Evolutionary conservation across 2,329 filamentous ascomycete genomes (phyloP), one percentile per base, ranked within the genome.

Genomic region (Cladophialophora carrionii): DNA sequence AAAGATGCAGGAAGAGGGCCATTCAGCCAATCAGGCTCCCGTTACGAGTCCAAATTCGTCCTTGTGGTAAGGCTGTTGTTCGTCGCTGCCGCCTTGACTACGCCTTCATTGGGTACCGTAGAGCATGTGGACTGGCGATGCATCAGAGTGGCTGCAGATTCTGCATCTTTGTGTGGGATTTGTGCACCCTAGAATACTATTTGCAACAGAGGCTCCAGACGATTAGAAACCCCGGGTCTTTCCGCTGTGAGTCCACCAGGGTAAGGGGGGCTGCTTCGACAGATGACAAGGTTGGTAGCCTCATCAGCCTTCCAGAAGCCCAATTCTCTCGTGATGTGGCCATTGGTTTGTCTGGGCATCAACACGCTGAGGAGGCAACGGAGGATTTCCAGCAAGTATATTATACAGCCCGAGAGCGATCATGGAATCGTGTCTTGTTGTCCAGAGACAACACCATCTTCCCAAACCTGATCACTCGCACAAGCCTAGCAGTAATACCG

Each of bases 271-370:
- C 37, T 22, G n/a, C 20, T 20, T 31, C 31, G 31, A 48, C n/a
- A 43, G 24, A 54, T 12, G 5, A 54, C 9, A 8, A 49, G 24
- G 26, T 32, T 9, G 41, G 31, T n/a, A 58, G 34, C 56, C 56
- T 58, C 56, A 46, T 58, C 56, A 58, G 37, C 26, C 41, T 48
- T 32, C 56, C 8, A 58, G 14, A 20, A 29, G 26, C 9, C 41
- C 41, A 58, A 22, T 58, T 58, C 56, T 26, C n/a, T 49, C 26
- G 24, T 34, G 26, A 34, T 57, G 55, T 10, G 14, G 29, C 34
- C 43, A 31, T 20, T 31, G 6, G 4, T 4, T 20, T 22, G 20
- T 29, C 9, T 22, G 6, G 22, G 9, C 17, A 41, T 49, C 46
- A 49, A 24, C 10, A 22, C 43, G 14, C 14, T 6, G 5, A n/a